Percentiles rank a stretch among this genome's conserved stretches.
Conservation (phyloP, 2,329 filamentous ascomycete genomes). For the Nemania abortiva region DNA sequence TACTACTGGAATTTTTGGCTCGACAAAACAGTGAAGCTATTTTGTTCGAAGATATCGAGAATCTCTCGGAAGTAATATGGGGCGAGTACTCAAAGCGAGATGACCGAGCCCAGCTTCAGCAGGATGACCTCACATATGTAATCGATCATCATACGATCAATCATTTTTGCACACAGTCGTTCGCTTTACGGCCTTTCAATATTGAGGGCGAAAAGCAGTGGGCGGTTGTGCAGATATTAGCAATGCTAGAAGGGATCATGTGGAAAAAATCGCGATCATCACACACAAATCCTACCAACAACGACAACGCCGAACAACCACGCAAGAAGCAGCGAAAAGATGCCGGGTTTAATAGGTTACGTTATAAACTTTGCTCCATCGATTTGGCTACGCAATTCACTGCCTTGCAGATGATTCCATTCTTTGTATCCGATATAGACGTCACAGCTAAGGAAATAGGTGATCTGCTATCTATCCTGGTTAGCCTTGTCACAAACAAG, state of each 20-base stretch:
- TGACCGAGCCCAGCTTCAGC: slow-evolving; percentile 77
- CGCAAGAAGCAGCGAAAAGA: slow-evolving; percentile 65
- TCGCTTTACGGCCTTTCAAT: slow-evolving; percentile 66
- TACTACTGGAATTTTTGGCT: slow-evolving; percentile 71
- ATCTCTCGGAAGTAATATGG: slow-evolving; percentile 78
- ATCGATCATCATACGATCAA: slow-evolving; percentile 57
- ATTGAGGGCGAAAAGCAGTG: slow-evolving; percentile 69
- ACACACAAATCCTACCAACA: slow-evolving; percentile 41
- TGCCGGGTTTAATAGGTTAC: slow-evolving; percentile 59
- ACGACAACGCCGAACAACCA: slow-evolving; percentile 64
- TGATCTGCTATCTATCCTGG: slow-evolving; percentile 69
- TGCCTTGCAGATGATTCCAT: slow-evolving; percentile 69
- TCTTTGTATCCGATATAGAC: slow-evolving; percentile 63
- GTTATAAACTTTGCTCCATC: slow-evolving; percentile 60
- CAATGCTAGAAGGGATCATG: slow-evolving; percentile 66
- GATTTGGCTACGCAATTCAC: slow-evolving; percentile 61
- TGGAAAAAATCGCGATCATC: slow-evolving; percentile 46
- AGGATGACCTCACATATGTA: slow-evolving; percentile 79
- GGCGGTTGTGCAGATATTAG: slow-evolving; percentile 70
- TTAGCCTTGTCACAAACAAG: slow-evolving; percentile 75
- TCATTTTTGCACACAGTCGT: slow-evolving; percentile 62
- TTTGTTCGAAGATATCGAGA: slow-evolving; percentile 66
- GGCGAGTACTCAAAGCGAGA: slow-evolving; percentile 80
- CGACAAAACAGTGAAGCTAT: slow-evolving; percentile 56
- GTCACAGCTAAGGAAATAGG: slow-evolving; percentile 65